Evolutionary conservation across 352 stramenopile species (phyloP).

Genomic region (Phytopythium cucurbitacearum): DNA sequence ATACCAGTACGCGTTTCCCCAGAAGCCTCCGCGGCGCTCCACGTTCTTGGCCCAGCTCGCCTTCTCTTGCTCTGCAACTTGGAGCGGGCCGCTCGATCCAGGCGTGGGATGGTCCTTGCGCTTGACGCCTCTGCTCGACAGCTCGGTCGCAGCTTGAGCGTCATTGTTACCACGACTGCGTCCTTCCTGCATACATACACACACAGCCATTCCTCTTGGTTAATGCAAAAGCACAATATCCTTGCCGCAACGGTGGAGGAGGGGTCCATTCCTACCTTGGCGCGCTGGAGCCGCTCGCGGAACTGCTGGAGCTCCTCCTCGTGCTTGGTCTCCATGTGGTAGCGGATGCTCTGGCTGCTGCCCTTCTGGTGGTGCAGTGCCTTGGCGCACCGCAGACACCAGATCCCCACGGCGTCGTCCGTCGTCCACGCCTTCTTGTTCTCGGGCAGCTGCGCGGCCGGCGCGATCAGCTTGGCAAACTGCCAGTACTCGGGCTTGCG

Average conservation of each 20-base stretch:
- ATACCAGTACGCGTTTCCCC: conserved; percentile 76
- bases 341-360: conserved; percentile 51
- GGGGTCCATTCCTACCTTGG: background rate
- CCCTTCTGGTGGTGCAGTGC: conserved; percentile 38
- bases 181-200: no score
- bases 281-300: conserved; percentile 5
- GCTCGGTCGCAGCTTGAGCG: no score
- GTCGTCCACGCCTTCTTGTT: conserved; percentile 42
- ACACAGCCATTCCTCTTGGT: no score
- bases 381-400: conserved; percentile 33
- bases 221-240: no score
- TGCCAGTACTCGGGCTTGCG: conserved; percentile 59
- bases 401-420: conserved; percentile 43
- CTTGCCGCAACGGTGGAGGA: no score
- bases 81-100: background rate
- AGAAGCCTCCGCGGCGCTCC: conserved; percentile 61
- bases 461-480: conserved; percentile 26
- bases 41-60: conserved; percentile 57
- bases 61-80: background rate
- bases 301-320: conserved; percentile 15
- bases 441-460: conserved; percentile 7
- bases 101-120: background rate
- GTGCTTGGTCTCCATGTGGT: conserved; percentile 62
- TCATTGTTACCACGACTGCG: no score
- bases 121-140: no score